phyloP scores from a whole-genome alignment of 148 eudicot genomes.

The Amaranthus cruentus region DNA sequence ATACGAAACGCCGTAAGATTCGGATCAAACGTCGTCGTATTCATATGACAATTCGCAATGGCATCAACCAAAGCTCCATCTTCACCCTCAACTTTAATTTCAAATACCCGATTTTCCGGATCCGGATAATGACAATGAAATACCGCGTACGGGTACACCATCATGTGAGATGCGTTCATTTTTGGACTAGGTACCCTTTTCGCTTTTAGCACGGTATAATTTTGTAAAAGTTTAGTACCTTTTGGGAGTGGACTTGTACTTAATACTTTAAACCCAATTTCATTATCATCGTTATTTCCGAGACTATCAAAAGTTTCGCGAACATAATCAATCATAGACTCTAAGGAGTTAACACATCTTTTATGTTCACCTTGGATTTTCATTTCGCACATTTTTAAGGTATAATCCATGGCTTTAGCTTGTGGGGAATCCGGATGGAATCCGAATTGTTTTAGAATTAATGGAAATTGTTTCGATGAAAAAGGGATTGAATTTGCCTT shows the following conservation, averaged over 20 bases:
- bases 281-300: no score
- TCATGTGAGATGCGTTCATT: conserved; percentile 2
- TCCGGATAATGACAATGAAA: conserved; percentile 6
- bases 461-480: not conserved
- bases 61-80: not conserved
- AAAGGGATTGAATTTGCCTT: not conserved
- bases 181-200: not conserved
- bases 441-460: not conserved
- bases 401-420: not conserved
- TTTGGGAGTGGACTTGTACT: not conserved
- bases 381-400: not conserved
- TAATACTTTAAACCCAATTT: not conserved
- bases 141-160: conserved; percentile 8
- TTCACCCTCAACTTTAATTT: conserved; percentile 1
- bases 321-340: not conserved
- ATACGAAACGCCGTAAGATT: not conserved
- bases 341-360: not conserved
- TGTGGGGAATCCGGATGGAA: not conserved
- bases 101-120: conserved; percentile 5
- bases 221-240: not conserved
- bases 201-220: not conserved
- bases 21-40: conserved; percentile 4
- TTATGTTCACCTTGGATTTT: not conserved
- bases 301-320: no score
- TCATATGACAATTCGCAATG: conserved; percentile 13